Evolutionary conservation across 2,329 filamentous ascomycete genomes (phyloP), one percentile per base, ranked within the genome.

Genomic region (Fusarium bulbicola): DNA sequence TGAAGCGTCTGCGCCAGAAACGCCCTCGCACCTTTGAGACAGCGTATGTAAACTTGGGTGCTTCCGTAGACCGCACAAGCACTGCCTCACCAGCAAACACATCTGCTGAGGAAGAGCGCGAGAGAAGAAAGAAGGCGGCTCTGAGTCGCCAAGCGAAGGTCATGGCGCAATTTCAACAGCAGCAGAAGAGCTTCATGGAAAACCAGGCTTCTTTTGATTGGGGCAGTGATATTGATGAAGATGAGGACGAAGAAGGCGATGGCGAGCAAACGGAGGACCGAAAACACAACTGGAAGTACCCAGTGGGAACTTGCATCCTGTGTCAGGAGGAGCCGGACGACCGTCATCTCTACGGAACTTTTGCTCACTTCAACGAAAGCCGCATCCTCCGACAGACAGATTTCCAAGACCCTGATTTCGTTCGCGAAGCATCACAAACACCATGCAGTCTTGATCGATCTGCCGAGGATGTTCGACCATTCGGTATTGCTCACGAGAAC

Each of bases 121-220:
- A 95, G 81, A 86, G 90, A 68, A 97, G 95, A 85, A 99, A 98
- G 86, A 93, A 93, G 82, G 93, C 95, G 59, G 96, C 96, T 1
- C 84, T 95, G 45, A 95, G 95, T 76, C 91, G 96, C 28, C 95
- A 98, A 82, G 95, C 95, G 5, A 93, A 91, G 78, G 94, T 99
- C 37, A 98, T 99, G 95, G 96, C 95, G 4, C 95, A 98, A 79
- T 98, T 99, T 83, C 96, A 98, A 80, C 93, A 97, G 79, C 95
- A 99, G 79, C 97, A 98, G 80, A 95, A 97, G 82, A 96, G 91
- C 77, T 99, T 99, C 83, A 85, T 99, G 84, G 92, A 94, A 63
- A 96, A 92, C 73, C 95, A 98, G 81, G 92, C 90, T n/a, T 88
- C 91, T 46, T 89, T 97, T 68, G 93, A 97, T 81, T 97, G 94